Conservation (phyloP, 805 yeast genomes). For the Saccharomyces paradoxus region DNA sequence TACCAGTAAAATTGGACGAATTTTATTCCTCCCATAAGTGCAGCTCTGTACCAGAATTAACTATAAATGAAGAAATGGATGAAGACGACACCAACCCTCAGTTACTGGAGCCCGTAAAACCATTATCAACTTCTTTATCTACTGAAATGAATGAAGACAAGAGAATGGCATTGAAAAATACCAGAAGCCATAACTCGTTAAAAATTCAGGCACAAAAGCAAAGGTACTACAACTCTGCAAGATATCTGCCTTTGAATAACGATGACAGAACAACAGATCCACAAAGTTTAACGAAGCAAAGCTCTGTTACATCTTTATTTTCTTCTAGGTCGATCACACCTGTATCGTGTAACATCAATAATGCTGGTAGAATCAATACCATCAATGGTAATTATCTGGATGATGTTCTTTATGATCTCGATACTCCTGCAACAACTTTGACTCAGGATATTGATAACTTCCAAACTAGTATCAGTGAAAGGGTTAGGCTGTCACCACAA, state of each 20-base stretch:
- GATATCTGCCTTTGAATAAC: not conserved
- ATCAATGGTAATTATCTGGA: not conserved
- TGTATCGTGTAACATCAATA: not conserved
- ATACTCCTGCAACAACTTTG: not conserved
- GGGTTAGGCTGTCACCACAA: not conserved
- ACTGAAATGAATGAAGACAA: not conserved
- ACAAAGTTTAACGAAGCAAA: not conserved
- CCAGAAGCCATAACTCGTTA: not conserved
- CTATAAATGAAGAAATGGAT: conserved; percentile 11
- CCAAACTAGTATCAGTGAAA: not conserved
- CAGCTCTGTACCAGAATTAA: conserved; percentile 3
- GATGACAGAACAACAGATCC: not conserved
- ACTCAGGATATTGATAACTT: not conserved
- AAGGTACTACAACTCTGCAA: conserved; percentile 11
- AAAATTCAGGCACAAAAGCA: conserved; percentile 6
- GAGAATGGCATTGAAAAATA: not conserved
- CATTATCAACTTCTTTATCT: not conserved
- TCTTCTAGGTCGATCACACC: not conserved
- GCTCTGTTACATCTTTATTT: not conserved
- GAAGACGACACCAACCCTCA: conserved; percentile 8
- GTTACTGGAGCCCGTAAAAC: conserved; percentile 3
- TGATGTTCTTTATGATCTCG: not conserved
- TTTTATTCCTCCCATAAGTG: conserved; percentile 4
- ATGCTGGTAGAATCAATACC: not conserved
- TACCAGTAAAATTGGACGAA: conserved; percentile 39